Base-by-base conservation (phyloP, 345 rosid genomes). In the Lumnitzera littorea region DNA sequence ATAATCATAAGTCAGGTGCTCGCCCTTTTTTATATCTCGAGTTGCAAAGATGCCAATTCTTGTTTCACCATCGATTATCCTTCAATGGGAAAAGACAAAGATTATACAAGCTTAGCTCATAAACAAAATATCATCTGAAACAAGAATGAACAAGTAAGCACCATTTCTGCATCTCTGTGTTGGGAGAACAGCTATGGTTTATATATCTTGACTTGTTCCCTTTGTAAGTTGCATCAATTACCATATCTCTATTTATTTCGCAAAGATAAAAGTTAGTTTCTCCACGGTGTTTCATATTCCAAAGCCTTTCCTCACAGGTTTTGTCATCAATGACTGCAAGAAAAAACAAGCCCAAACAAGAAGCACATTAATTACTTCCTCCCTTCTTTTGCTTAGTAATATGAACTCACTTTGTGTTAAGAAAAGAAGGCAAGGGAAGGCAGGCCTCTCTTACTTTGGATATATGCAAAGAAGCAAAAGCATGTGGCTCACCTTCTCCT, bases 111-210 rank as follows among this genome's bases (percentile, higher is more conserved):
- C 53, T 14, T 55, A 64, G 15, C 53, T 49, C 52, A 60, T 56
- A 12, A 56, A 48, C 31, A 20, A 69, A 13, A 31, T 67, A 24
- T 13, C 46, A 29, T 55, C 63, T 53, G 70, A 36, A 12, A 60
- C 24, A 29, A 67, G 59, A 17, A 36, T 69, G 71, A 68, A 49
- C 56, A 61, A 57, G 64, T 46, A 51, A 66, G 70, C 68, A 95
- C 99, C 96, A 88, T 86, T 91, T 95, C 80, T 91, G 99, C 97
- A 95, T 90, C 81, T 90, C 96, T 3, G 97, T 81, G 57, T 95
- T 95, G 29, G 97, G 97, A 53, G 69, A 80, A 76, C 97, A 95
- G 46, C 99, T 91, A 59, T 95, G 99, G 69, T 95, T 95, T 64
- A 95, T 80, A 65, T 83, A 91, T 86, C 99, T 84, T 24, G 99